Evolutionary conservation across 176 grass and related monocot genomes (phyloP).

Genomic region (Cocos nucifera): DNA sequence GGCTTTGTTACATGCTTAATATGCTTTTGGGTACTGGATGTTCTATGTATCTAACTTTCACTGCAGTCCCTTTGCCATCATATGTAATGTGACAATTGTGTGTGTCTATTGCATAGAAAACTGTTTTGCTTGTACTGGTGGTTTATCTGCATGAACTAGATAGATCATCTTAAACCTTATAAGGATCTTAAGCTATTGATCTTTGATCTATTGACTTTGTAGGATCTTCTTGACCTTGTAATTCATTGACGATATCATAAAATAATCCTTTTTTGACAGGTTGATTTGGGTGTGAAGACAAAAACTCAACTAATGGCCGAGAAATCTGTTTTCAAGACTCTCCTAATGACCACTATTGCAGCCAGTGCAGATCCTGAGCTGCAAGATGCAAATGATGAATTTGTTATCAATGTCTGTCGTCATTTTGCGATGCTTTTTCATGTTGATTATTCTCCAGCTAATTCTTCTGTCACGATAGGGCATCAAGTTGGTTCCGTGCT

Average conservation of each 20-base stretch:
- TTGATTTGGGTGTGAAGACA: constrained; percentile 98
- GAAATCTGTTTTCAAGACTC: constrained; percentile 90
- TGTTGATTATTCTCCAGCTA: constrained; percentile 50
- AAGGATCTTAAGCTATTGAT: no score
- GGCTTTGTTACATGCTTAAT: no score
- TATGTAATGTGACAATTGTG: no score
- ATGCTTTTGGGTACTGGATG: no score
- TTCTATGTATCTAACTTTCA: no score
- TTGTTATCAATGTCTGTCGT: constrained; percentile 69
- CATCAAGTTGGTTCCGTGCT: constrained; percentile 46
- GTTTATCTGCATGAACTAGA: no score
- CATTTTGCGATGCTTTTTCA: constrained; percentile 99
- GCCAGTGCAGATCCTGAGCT: constrained; percentile 66
- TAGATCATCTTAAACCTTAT: no score
- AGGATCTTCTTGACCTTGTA: not conserved
- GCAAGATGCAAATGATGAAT: constrained; percentile 80
- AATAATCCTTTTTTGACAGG: constrained; percentile 30
- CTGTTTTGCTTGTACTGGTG: no score
- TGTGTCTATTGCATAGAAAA: no score
- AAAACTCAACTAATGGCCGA: constrained; percentile 96
- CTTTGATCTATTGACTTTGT: no score
- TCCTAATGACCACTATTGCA: constrained; percentile 64
- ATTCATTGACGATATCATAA: not conserved
- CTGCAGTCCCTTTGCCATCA: no score
- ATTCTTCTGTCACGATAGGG: constrained; percentile 35